Base-by-base conservation (phyloP, 176 grass and related monocot species). In the Miscanthus lutarioriparius region DNA sequence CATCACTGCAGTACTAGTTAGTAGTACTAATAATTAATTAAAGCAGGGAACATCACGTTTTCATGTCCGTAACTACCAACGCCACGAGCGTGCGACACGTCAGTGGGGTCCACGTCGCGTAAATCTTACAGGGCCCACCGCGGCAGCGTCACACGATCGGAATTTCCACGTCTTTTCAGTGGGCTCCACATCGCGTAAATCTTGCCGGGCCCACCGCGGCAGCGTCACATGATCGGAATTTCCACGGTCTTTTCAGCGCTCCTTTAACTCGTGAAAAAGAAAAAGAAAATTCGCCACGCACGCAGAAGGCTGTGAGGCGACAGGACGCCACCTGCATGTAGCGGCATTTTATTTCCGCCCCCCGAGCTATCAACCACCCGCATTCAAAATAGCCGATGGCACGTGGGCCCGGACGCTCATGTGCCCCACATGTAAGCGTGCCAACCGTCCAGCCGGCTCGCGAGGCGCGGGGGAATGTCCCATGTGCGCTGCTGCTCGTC, bases 401-500 rank as follows among this genome's bases (percentile, higher is more conserved):
- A 75, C 28, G 80, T 43, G 84, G 84, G 26, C 37, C 80, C 62
- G 1, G 0, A 0, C 0, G 0, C 0, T 1, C 10, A 0, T 0
- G 0, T 61, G 84, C 0, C 80, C 84, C 80, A 75, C 62, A 23
- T 33, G 80, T 38, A 63, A 87, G 82, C 5, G 0, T 6, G 1
- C 0, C 9, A 11, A n/a, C 2, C 13, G 11, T 61, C 13, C 23
- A 32, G 56, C 27, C 36, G 43, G 69, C 12, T 86, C 59, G 59
- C 15, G 64, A 70, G 53, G 72, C 72, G 49, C 40, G 8, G 12
- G 1, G 13, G 30, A 6, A n/a, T 35, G 20, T 6, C 30, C 9
- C 79, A 86, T 51, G 72, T 74, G 88, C 48, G 82, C 73, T 12
- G 51, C 43, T 54, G 51, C 43, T 54, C 73, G 71, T 15, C 54